Base-by-base conservation (phyloP, 768 basidiomycete species). In the Clitopilus hobsonii region DNA sequence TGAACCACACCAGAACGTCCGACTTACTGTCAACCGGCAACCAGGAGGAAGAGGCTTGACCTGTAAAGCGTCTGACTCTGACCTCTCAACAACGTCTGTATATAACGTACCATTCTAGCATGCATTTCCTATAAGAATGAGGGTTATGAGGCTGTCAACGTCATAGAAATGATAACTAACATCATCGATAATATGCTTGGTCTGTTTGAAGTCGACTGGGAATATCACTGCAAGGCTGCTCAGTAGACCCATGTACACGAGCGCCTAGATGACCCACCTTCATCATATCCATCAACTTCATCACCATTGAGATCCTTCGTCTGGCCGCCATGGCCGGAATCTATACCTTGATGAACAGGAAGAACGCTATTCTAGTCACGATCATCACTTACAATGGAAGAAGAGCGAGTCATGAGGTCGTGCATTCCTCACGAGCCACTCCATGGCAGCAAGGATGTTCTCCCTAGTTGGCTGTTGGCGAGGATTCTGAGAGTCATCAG, bases 271-370 rank as follows among this genome's bases (percentile, higher is more conserved):
- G 18, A 45, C 45, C 32, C 54, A 85, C 86, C 83, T 77, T 94
- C 91, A 58, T 94, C 91, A 53, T 73, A 81, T 6, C 93, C 94
- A 61, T 91, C 88, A 0, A 76, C 71, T 69, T 95, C 87, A 60
- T 92, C 91, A 2, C 89, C 90, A 60, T 91, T 79, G 1, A 71
- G 57, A 69, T 97, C 94, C 52, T 75, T 77, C 2, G 87, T 85
- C 65, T 95, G 94, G 8, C 94, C 96, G n/a, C 97, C 96, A 62
- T 98, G 95, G 0, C 95, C 96, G 1, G 94, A 96, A 70, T 92
- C 89, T 90, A 53, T 6, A 20, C 6, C 6, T 29, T 6, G 13
- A 38, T 23, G 18, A n/a, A 48, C 52, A 10, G 41, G 25, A 10
- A 60, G 49, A 16, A 24, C 18, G 4, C 4, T 10, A 38, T 18